Percentiles rank a stretch among this genome's conserved stretches.
These are phyloP conservation scores for Pneumocystis canis DNA, from an alignment of 1,139 yeast genomes.

Conservation along the genomic window DNA sequence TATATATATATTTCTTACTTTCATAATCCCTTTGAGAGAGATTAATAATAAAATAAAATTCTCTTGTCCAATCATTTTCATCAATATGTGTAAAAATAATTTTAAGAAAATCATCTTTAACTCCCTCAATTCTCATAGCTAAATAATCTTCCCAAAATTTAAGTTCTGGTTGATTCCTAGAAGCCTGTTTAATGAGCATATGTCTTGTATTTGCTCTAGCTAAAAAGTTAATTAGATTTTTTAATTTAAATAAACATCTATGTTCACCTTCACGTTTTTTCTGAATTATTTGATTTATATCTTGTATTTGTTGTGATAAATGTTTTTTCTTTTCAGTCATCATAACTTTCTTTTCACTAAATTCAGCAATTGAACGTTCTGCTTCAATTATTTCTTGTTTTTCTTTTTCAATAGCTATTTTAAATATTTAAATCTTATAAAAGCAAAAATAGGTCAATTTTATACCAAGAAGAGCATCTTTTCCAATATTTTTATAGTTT, in stretches of 20 bases:
- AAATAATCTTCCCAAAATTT: slow-evolving; percentile 11
- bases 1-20: slow-evolving; percentile 42
- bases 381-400: neutral
- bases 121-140: slow-evolving; percentile 12
- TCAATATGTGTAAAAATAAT: slow-evolving; percentile 10
- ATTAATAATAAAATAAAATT: slow-evolving; percentile 6
- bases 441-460: neutral
- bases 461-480: neutral
- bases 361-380: neutral
- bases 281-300: neutral
- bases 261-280: neutral
- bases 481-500: neutral
- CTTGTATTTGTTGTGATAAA: neutral
- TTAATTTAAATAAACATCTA: neutral
- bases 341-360: neutral
- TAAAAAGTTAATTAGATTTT: neutral
- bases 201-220: neutral
- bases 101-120: slow-evolving; percentile 10
- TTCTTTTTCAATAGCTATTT: neutral
- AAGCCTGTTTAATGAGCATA: slow-evolving; percentile 1
- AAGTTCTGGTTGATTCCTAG: slow-evolving; percentile 11
- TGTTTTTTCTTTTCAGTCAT: neutral
- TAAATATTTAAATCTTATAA: neutral
- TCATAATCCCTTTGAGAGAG: slow-evolving; percentile 3
- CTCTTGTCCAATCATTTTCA: slow-evolving; percentile 6